phyloP scores from a whole-genome alignment of 345 rosid species.

The Kandelia obovata region DNA sequence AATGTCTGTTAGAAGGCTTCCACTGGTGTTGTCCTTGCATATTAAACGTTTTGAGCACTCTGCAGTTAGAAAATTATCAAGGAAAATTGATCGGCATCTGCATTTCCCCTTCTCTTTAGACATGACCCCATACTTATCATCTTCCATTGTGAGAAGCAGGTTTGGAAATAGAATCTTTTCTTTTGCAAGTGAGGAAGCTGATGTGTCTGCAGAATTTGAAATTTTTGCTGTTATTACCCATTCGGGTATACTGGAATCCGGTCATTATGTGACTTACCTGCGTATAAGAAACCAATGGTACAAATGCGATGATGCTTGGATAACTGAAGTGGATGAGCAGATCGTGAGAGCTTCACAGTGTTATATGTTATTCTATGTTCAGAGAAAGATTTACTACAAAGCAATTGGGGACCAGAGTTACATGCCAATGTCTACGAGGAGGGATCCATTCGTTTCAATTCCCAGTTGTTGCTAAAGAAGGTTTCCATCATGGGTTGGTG shows the following conservation, averaged over 20 bases:
- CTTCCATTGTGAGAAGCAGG: constrained; percentile 24
- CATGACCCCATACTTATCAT: constrained; percentile 25
- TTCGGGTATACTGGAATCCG: constrained; percentile 30
- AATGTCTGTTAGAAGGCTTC: constrained; percentile 26
- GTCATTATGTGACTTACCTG: constrained; percentile 27
- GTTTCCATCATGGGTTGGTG: background rate
- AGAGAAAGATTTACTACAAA: constrained; percentile 36
- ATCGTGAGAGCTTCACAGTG: constrained; percentile 29
- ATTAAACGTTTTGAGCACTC: constrained; percentile 32
- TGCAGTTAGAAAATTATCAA: constrained; percentile 13
- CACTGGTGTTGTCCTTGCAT: constrained; percentile 31
- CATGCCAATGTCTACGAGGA: constrained; percentile 30
- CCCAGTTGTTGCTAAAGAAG: constrained; percentile 50
- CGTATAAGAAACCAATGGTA: constrained; percentile 31
- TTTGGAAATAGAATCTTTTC: constrained; percentile 26
- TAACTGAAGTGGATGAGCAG: constrained; percentile 27
- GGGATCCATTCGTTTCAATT: constrained; percentile 38
- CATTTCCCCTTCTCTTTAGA: constrained; percentile 28
- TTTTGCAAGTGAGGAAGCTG: constrained; percentile 19
- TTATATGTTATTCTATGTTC: constrained; percentile 30
- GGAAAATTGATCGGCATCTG: constrained; percentile 26
- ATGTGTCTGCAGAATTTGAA: constrained; percentile 24
- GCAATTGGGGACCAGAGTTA: constrained; percentile 38
- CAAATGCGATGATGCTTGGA: constrained; percentile 32
- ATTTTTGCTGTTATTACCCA: constrained; percentile 29